Conservation (phyloP, 225 moss, liverwort and hornwort genomes). For the Polytrichum formosum region DNA sequence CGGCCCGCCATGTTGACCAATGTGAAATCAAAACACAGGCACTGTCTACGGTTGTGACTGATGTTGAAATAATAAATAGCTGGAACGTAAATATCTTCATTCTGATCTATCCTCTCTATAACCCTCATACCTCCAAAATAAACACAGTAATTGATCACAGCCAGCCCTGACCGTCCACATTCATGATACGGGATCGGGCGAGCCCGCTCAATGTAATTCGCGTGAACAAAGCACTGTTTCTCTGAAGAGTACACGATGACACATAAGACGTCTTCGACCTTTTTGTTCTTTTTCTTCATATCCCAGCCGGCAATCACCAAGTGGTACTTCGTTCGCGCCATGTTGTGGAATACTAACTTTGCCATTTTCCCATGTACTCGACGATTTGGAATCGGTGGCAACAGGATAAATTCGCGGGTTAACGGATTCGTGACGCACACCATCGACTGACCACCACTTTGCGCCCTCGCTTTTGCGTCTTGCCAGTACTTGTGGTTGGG, state of each 20-base stretch:
- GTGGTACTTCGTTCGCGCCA: slow-evolving; percentile 40
- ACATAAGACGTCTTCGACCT: slow-evolving; percentile 24
- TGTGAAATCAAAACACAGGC: slow-evolving; percentile 41
- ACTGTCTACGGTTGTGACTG: slow-evolving; percentile 30
- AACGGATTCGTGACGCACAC: slow-evolving; percentile 54
- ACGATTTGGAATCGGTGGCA: slow-evolving; percentile 42
- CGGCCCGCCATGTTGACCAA: slow-evolving; percentile 26
- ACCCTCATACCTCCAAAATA: slow-evolving; percentile 52
- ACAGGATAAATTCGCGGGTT: slow-evolving; percentile 43
- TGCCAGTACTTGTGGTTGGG: slow-evolving; percentile 53
- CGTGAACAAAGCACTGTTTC: slow-evolving; percentile 45
- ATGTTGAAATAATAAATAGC: slow-evolving; percentile 53
- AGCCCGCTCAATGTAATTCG: slow-evolving; percentile 45
- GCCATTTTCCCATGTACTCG: slow-evolving; percentile 45
- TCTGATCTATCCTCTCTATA: slow-evolving; percentile 11
- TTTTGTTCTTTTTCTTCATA: slow-evolving; percentile 22
- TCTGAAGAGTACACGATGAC: slow-evolving; percentile 55
- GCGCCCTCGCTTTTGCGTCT: slow-evolving; percentile 20
- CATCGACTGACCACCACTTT: slow-evolving; percentile 43
- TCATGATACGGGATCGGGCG: slow-evolving; percentile 26
- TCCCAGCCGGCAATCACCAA: slow-evolving; percentile 60
- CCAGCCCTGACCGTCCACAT: slow-evolving; percentile 54
- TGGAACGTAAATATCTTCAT: slow-evolving; percentile 29
- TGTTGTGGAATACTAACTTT: slow-evolving; percentile 36
- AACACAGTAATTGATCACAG: slow-evolving; percentile 46